phyloP scores from a whole-genome alignment of 352 stramenopile species.

The Globisporangium spinosum region DNA sequence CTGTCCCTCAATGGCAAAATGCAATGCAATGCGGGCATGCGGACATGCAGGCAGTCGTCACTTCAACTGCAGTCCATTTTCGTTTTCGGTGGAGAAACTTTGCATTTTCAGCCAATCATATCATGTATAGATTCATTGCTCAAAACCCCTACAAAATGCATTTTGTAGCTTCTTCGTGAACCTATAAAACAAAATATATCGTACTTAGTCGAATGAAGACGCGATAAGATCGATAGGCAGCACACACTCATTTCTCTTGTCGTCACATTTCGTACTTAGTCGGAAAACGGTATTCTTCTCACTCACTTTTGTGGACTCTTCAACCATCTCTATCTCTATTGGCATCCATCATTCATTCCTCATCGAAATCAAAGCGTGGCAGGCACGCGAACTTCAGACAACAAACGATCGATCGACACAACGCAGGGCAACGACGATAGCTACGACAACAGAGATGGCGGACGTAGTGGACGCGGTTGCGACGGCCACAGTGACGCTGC shows the following conservation, averaged over 20 bases:
- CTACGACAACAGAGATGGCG: not conserved
- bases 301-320: not conserved
- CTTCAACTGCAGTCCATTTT: not conserved
- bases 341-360: not conserved
- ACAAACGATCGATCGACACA: not conserved
- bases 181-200: not conserved
- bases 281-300: not conserved
- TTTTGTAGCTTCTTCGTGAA: too few relatives aligned
- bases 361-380: not conserved
- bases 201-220: conserved; percentile 1
- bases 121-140: not conserved
- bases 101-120: not conserved
- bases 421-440: not conserved
- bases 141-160: too few relatives aligned
- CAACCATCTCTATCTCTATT: not conserved
- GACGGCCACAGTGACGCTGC: conserved; percentile 17
- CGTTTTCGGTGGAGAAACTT: not conserved
- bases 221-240: not conserved
- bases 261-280: not conserved
- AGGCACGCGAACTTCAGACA: not conserved
- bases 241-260: not conserved
- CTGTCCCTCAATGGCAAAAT: not conserved
- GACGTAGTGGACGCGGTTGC: conserved; percentile 12
- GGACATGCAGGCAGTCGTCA: not conserved
- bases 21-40: not conserved